Evolutionary conservation across 1,284 basidiomycete species (phyloP).

Genomic region (Inonotus hispidus): DNA sequence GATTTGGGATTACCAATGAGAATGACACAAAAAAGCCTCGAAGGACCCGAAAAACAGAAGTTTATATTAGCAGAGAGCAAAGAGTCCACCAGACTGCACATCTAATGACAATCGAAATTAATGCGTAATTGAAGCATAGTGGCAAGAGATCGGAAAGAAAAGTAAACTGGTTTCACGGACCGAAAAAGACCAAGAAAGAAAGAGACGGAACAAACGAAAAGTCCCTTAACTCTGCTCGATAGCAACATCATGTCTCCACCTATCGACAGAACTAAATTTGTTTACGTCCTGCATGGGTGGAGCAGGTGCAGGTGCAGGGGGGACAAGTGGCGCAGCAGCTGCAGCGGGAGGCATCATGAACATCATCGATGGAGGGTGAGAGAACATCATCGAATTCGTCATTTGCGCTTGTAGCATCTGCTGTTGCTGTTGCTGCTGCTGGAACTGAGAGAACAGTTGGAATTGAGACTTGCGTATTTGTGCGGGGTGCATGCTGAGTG

Average conservation of each 20-base stretch:
- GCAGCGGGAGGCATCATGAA: conserved; percentile 39
- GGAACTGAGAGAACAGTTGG: conserved; percentile 52
- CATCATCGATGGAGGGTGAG: conserved; percentile 54
- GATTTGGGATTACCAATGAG: neutral
- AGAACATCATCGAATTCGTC: conserved; percentile 68
- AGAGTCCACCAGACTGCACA: no score
- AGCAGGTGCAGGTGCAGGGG: conserved; percentile 46
- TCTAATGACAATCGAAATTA: neutral
- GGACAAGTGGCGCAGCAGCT: conserved; percentile 32
- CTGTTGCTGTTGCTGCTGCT: conserved; percentile 47
- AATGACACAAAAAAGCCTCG: neutral
- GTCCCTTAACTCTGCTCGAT: conserved; percentile 43
- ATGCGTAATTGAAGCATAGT: neutral
- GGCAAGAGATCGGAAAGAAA: neutral
- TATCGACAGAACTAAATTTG: conserved; percentile 68
- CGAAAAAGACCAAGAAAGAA: conserved; percentile 12
- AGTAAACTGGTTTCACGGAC: neutral
- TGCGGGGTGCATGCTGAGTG: conserved; percentile 69
- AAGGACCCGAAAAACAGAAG: neutral
- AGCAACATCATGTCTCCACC: conserved; percentile 72
- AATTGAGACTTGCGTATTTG: conserved; percentile 72
- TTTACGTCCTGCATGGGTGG: conserved; percentile 43
- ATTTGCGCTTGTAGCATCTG: conserved; percentile 75
- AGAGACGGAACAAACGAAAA: neutral
- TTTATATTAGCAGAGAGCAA: neutral